Base-by-base conservation (phyloP, 148 eudicot species). In the Oxyria digyna region DNA sequence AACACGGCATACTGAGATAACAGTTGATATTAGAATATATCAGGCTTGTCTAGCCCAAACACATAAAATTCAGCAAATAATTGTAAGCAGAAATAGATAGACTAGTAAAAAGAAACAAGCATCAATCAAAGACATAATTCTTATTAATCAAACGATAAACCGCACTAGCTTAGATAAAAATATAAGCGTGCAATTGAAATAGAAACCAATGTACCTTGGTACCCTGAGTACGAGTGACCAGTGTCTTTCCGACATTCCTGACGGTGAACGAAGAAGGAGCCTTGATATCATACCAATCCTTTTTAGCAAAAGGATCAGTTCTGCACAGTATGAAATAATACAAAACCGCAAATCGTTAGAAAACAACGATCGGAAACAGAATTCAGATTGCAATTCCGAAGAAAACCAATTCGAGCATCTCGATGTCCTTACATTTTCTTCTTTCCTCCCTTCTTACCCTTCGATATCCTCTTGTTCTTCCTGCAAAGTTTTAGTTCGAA, bases 401-500 rank as follows among this genome's bases (percentile, higher is more conserved):
- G n/a, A 10, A 57, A 57, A 57, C 35, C 12, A 57, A 57, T 21
- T 14, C 27, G 37, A 59, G 37, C 20, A 31, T 13, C 23, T 20
- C 17, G 9, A 35, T 8, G 45, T 35, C 12, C 69, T 66, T 66
- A 66, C 69, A 38, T 9, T 14, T 66, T 66, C 69, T 66, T 66
- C 46, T 66, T 66, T 20, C 69, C 69, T 66, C 69, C 69, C 69
- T 66, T 66, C 69, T 66, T 66, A 37, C 69, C 17, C 69, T 66
- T 66, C 5, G 69, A 66, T 15, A 66, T 66, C 27, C 69, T 66
- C 69, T 66, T 66, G 69, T 66, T 66, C 69, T 66, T 66, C 6
- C 69, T 66, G 69, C 69, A 38, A 37, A 37, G 4, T 15, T 18
- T 20, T 9, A 26, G 3, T 41, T 35, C 42, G 45, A 6, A 8